These are phyloP conservation scores for Begonia peltatifolia DNA, from an alignment of 306 rosid genomes.

Conservation along the genomic window DNA sequence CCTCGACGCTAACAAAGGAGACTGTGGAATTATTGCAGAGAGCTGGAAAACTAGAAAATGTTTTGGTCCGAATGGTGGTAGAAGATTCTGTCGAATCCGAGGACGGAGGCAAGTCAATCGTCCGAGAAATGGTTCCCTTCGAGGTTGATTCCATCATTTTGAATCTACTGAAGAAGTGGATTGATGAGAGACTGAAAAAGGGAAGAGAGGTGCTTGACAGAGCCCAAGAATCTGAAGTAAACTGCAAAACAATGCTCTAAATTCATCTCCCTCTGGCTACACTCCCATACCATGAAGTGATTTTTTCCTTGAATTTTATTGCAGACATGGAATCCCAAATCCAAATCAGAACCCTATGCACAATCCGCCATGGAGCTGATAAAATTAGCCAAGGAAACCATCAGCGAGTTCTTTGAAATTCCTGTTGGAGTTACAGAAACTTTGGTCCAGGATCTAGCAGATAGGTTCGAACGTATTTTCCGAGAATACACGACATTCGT, in stretches of 20 bases:
- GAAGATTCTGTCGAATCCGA: conserved; percentile 60
- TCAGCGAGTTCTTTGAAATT: conserved; percentile 58
- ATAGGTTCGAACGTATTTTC: conserved; percentile 48
- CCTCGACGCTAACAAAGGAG: conserved; percentile 31
- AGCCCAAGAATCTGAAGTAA: conserved; percentile 79
- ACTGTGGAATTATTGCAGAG: conserved; percentile 55
- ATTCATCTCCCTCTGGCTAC: neutral
- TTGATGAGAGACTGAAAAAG: conserved; percentile 34
- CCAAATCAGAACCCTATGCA: conserved; percentile 71
- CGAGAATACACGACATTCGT: conserved; percentile 57
- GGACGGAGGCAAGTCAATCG: conserved; percentile 49
- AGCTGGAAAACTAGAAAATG: conserved; percentile 73
- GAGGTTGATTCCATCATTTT: conserved; percentile 69
- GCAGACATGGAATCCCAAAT: conserved; percentile 97
- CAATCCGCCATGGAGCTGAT: conserved; percentile 60
- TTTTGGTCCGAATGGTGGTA: conserved; percentile 71
- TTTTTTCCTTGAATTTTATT: conserved; percentile 2
- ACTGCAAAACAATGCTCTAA: conserved; percentile 1
- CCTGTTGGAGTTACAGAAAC: conserved; percentile 71
- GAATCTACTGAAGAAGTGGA: conserved; percentile 59
- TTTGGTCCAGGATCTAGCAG: conserved; percentile 58
- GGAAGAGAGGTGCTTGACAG: conserved; percentile 36
- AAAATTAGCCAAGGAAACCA: conserved; percentile 32
- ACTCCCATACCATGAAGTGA: neutral
- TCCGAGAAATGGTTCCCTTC: conserved; percentile 75